These are phyloP conservation scores for Aspergillus japonicus DNA, from an alignment of 2,329 filamentous ascomycete genomes.

Conservation along the genomic window DNA sequence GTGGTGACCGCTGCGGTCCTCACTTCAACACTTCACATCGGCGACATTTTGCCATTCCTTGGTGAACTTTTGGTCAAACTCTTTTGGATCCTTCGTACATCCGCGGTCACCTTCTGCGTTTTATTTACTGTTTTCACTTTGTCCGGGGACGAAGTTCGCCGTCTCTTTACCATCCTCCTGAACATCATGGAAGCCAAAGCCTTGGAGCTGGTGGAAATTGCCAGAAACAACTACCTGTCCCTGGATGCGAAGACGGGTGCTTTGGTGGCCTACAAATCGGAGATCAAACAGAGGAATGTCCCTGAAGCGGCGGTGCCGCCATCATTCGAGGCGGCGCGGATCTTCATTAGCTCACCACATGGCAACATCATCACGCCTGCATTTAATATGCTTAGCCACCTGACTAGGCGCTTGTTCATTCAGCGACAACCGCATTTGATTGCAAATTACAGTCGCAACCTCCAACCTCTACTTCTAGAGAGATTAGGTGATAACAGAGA, in stretches of 20 bases:
- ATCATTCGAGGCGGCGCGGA: constrained; percentile 78
- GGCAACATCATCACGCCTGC: constrained; percentile 75
- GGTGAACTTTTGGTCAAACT: not conserved
- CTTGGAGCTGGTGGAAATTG: constrained; percentile 51
- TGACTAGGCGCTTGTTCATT: constrained; percentile 79
- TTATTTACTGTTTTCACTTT: constrained; percentile 16
- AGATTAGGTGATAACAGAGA: constrained; percentile 87
- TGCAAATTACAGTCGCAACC: constrained; percentile 66
- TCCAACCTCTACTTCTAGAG: constrained; percentile 74
- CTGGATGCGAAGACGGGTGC: constrained; percentile 69
- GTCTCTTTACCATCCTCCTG: constrained; percentile 9
- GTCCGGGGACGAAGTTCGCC: constrained; percentile 14
- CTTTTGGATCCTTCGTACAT: not conserved
- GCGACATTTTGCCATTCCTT: not conserved
- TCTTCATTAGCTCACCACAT: constrained; percentile 73
- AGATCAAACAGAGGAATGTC: constrained; percentile 90
- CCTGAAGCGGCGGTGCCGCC: constrained; percentile 67
- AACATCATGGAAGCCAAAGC: constrained; percentile 58
- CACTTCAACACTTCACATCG: not conserved
- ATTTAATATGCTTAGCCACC: constrained; percentile 83
- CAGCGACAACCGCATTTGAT: constrained; percentile 75
- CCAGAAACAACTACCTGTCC: constrained; percentile 63
- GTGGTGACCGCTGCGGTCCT: not conserved
- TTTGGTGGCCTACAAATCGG: constrained; percentile 75
- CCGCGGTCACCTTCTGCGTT: not conserved